phyloP scores from a whole-genome alignment of 2,329 filamentous ascomycete species.

The Hymenoscyphus linearis region DNA sequence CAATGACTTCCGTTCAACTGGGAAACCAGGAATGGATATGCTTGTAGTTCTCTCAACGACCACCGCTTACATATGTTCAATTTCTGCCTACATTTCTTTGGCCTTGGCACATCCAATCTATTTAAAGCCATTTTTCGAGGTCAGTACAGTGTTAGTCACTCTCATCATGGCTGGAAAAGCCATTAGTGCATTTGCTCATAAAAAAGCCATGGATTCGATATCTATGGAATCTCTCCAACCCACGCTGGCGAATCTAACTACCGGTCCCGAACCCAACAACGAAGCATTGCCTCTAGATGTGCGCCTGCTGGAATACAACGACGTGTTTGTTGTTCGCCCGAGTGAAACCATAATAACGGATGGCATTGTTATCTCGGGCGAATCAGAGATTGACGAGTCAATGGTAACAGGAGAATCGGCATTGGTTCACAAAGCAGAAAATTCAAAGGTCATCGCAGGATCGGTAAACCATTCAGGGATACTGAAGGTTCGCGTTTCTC shows the following conservation, averaged over 20 bases:
- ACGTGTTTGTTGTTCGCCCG: conserved; percentile 58
- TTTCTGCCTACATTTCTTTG: conserved; percentile 46
- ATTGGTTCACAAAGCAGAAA: conserved; percentile 52
- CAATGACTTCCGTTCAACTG: conserved; percentile 51
- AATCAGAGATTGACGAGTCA: conserved; percentile 67
- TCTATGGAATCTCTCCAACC: conserved; percentile 54
- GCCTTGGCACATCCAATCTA: conserved; percentile 38
- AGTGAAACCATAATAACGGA: conserved; percentile 62
- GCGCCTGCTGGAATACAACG: conserved; percentile 64
- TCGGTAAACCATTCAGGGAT: conserved; percentile 62
- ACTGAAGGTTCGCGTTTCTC: conserved; percentile 53
- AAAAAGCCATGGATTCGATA: conserved; percentile 50
- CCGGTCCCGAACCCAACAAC: conserved; percentile 36
- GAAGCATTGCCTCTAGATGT: conserved; percentile 52
- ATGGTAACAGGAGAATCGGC: conserved; percentile 70
- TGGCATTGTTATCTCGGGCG: conserved; percentile 57
- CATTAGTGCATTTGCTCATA: conserved; percentile 47
- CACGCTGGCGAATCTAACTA: conserved; percentile 45
- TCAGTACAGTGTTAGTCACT: conserved; percentile 55
- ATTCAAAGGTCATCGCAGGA: conserved; percentile 58
- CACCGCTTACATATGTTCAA: conserved; percentile 59
- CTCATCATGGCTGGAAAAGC: conserved; percentile 54
- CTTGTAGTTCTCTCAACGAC: conserved; percentile 62
- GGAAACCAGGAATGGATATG: conserved; percentile 62
- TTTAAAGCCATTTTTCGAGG: conserved; percentile 54